These are phyloP conservation scores for Achaetomiella virescens DNA, from an alignment of 495 filamentous ascomycete species.

Conservation along the genomic window DNA sequence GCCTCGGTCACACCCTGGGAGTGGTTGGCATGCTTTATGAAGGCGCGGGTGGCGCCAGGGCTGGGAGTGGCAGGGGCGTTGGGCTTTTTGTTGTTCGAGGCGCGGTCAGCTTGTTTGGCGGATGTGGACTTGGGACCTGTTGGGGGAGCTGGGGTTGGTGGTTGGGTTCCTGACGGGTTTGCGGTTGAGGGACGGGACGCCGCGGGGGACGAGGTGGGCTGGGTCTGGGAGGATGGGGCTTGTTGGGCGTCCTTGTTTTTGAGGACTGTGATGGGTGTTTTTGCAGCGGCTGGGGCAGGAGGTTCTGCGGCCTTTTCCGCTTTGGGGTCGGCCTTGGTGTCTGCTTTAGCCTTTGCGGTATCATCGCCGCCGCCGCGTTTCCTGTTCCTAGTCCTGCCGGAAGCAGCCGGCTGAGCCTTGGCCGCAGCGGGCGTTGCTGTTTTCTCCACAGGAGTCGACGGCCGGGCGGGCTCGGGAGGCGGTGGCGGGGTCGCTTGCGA, in stretches of 20 bases:
- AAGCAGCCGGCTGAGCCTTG: constrained; percentile 24
- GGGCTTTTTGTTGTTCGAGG: constrained; percentile 3
- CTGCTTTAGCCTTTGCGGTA: constrained; percentile 15
- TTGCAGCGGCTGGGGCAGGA: constrained; percentile 14
- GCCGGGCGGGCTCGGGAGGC: constrained; percentile 20
- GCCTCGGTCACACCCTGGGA: constrained; percentile 85
- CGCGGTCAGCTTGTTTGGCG: constrained; percentile 20
- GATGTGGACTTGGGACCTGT: constrained; percentile 31
- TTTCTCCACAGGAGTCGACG: constrained; percentile 21
- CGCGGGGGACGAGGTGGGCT: constrained; percentile 15
- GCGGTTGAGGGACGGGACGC: constrained; percentile 24
- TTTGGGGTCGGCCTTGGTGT: constrained; percentile 16
- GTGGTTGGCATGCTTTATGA: constrained; percentile 86
- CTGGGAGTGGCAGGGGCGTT: constrained; percentile 30
- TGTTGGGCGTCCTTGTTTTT: constrained; percentile 31
- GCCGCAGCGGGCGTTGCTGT: constrained; percentile 9
- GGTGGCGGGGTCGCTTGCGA: constrained; percentile 23
- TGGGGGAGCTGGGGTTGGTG: constrained; percentile 15
- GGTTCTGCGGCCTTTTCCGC: constrained; percentile 12
- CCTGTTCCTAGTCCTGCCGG: constrained; percentile 22
- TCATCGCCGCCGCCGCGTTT: constrained; percentile 26
- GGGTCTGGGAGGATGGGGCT: constrained; percentile 22
- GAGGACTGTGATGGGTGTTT: constrained; percentile 34
- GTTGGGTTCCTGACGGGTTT: constrained; percentile 9
- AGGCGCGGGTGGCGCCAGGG: constrained; percentile 68